These are phyloP conservation scores for Podospora bellae-mahoneyi DNA, from an alignment of 495 filamentous ascomycete genomes.

Conservation along the genomic window DNA sequence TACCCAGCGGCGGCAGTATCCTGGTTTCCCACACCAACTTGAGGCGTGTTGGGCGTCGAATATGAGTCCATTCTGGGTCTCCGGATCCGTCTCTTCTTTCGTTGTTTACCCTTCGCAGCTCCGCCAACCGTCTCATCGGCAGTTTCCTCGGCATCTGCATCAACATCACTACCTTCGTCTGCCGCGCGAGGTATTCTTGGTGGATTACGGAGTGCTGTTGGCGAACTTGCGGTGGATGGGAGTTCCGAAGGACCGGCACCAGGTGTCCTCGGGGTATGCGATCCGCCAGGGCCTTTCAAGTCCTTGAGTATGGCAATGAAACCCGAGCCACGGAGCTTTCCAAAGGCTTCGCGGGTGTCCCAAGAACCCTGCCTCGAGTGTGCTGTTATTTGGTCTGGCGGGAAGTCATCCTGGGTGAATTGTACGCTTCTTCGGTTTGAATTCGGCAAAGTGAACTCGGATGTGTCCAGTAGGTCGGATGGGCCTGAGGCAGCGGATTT, in stretches of 20 bases:
- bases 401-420: slow-evolving; percentile 53
- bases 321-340: slow-evolving; percentile 56
- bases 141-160: slow-evolving; percentile 76
- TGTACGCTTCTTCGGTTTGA: slow-evolving; percentile 53
- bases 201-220: slow-evolving; percentile 43
- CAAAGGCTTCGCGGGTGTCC: slow-evolving; percentile 53
- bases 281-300: slow-evolving; percentile 48
- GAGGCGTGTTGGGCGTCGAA: slow-evolving; percentile 39
- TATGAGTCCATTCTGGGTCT: slow-evolving; percentile 48
- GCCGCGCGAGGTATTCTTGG: slow-evolving; percentile 46
- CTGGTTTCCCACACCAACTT: slow-evolving; percentile 25
- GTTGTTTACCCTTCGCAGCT: slow-evolving; percentile 34
- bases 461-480: slow-evolving; percentile 9
- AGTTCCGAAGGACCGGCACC: slow-evolving; percentile 23
- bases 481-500: slow-evolving; percentile 8
- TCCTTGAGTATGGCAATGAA: slow-evolving; percentile 65
- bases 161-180: slow-evolving; percentile 61
- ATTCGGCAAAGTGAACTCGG: slow-evolving; percentile 24
- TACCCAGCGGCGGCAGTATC: slow-evolving; percentile 33
- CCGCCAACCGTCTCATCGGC: slow-evolving; percentile 53
- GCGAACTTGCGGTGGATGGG: slow-evolving; percentile 43
- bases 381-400: slow-evolving; percentile 39
- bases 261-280: slow-evolving; percentile 46
- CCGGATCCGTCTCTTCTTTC: slow-evolving; percentile 55
- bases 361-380: slow-evolving; percentile 56